Evolutionary conservation across 805 yeast genomes (phyloP).

Genomic region (Saccharomycopsis lassenensis): DNA sequence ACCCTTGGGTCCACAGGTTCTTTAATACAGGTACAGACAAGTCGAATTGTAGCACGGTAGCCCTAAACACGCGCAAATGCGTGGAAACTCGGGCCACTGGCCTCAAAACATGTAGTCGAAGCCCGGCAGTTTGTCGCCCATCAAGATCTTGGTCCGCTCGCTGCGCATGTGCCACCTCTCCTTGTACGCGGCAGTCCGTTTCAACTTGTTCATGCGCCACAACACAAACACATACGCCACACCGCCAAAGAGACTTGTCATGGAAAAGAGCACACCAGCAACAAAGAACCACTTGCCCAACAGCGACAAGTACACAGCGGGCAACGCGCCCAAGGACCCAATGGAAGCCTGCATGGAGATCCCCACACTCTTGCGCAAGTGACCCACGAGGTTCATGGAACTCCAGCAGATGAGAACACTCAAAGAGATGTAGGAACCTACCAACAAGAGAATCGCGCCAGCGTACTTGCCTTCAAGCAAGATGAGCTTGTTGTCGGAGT

Average conservation of each 20-base stretch:
- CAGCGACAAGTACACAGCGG: constrained; percentile 25
- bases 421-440: constrained; percentile 23
- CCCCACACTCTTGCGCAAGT: constrained; percentile 35
- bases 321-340: constrained; percentile 44
- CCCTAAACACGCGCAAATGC: too few relatives aligned
- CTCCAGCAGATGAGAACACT: constrained; percentile 30
- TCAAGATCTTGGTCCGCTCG: constrained; percentile 2
- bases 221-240: too few relatives aligned
- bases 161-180: not conserved
- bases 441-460: constrained; percentile 37
- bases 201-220: constrained; percentile 18
- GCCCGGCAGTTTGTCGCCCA: constrained; percentile 7
- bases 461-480: constrained; percentile 26
- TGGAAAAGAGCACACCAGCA: constrained; percentile 10
- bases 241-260: too few relatives aligned
- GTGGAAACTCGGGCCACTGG: too few relatives aligned
- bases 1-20: too few relatives aligned
- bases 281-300: constrained; percentile 23
- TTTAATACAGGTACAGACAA: too few relatives aligned
- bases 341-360: constrained; percentile 39
- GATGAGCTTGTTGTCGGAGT: too few relatives aligned
- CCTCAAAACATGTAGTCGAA: constrained; percentile 7
- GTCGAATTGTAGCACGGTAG: too few relatives aligned
- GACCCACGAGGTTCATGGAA: constrained; percentile 24
- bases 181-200: constrained; percentile 17